Evolutionary conservation across 768 basidiomycete species (phyloP).

Genomic region (Naganishia antarctica): DNA sequence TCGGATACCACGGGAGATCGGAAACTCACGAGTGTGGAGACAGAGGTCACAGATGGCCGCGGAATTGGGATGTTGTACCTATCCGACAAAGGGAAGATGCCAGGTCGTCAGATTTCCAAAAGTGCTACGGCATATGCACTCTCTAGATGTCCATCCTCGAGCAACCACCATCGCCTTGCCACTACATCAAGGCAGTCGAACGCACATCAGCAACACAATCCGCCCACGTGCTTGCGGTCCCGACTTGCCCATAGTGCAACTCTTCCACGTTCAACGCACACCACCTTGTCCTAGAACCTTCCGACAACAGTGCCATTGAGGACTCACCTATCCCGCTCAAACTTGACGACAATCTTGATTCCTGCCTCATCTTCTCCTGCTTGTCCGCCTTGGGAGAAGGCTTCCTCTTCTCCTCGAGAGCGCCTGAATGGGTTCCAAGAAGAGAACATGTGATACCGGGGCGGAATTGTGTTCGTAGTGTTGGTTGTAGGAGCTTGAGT

Average conservation of each 20-base stretch:
- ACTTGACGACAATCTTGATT: constrained; percentile 30
- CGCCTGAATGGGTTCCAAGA: constrained; percentile 30
- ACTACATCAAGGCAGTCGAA: no score
- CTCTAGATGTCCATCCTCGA: no score
- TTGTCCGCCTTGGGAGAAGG: constrained; percentile 5
- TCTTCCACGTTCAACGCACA: no score
- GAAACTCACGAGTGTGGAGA: constrained; percentile 36
- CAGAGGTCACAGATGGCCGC: constrained; percentile 40
- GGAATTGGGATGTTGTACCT: constrained; percentile 49
- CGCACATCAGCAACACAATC: no score
- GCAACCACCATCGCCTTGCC: no score
- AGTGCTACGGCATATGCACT: no score
- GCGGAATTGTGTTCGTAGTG: neutral
- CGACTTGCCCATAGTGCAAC: no score
- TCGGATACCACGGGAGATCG: no score
- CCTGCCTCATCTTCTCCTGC: constrained; percentile 3
- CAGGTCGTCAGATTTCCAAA: neutral
- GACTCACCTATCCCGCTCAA: constrained; percentile 29
- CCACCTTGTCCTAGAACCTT: neutral
- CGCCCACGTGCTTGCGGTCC: no score
- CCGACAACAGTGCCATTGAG: neutral
- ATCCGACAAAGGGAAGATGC: neutral
- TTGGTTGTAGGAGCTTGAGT: neutral
- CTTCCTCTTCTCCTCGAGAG: neutral
- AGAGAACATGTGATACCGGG: constrained; percentile 18